These are phyloP conservation scores for Ustilago trichophora DNA, from an alignment of 1,284 basidiomycete species.

Conservation along the genomic window DNA sequence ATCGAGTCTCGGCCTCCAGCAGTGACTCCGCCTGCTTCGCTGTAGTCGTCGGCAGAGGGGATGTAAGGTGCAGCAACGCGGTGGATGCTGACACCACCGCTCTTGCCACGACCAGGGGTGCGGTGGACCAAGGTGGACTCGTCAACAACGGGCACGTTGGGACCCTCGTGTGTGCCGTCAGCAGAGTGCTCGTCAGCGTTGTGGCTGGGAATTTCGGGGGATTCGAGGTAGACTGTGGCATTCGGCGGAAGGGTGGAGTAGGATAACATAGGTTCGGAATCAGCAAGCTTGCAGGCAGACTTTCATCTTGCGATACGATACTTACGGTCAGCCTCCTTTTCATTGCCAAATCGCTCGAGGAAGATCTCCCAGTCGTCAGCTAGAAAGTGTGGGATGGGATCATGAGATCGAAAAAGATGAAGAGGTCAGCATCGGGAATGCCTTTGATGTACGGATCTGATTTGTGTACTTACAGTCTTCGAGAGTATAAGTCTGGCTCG, in stretches of 20 bases:
- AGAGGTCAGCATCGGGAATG: neutral
- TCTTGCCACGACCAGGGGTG: conserved; percentile 63
- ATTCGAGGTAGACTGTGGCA: conserved; percentile 56
- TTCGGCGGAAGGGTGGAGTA: neutral
- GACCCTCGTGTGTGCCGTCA: conserved; percentile 37
- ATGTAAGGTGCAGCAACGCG: conserved; percentile 56
- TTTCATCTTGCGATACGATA: too few species aligned
- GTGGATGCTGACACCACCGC: conserved; percentile 62
- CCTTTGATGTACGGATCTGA: conserved; percentile 54
- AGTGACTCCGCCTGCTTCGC: conserved; percentile 61
- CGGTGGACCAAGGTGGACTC: conserved; percentile 63
- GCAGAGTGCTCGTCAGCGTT: conserved; percentile 27
- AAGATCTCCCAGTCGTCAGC: conserved; percentile 66
- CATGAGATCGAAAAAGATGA: neutral
- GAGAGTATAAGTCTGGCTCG: conserved; percentile 56
- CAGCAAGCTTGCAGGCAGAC: too few species aligned
- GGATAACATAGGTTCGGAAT: neutral
- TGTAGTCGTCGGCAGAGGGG: conserved; percentile 60
- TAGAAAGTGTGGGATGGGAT: too few species aligned
- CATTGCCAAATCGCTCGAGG: conserved; percentile 56
- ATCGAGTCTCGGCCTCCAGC: conserved; percentile 64
- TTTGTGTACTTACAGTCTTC: conserved; percentile 60
- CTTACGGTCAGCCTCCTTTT: conserved; percentile 61
- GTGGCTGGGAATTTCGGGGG: conserved; percentile 57
- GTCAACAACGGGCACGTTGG: conserved; percentile 63